Conservation (phyloP, 2,329 filamentous ascomycete genomes). For the Alternaria sp. region DNA sequence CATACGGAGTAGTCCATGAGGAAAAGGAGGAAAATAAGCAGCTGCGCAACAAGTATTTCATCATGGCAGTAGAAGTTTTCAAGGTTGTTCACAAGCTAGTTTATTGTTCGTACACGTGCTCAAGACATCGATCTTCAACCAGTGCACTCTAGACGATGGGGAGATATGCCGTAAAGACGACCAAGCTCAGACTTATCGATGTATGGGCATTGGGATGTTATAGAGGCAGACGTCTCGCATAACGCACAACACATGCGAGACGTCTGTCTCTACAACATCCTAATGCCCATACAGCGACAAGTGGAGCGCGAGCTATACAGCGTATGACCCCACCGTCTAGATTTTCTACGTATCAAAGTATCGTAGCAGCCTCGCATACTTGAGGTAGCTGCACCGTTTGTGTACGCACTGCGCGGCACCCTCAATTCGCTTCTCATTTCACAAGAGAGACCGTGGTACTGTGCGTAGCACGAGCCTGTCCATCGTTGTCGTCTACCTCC, state of each 20-base stretch:
- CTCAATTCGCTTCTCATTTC: neutral
- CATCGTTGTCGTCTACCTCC: neutral
- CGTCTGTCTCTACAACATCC: neutral
- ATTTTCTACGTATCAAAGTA: neutral
- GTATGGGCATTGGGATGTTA: neutral
- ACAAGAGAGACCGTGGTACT: neutral
- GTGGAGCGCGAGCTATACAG: neutral
- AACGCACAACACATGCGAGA: neutral
- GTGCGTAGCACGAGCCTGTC: neutral
- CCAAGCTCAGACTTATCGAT: neutral
- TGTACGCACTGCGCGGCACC: neutral
- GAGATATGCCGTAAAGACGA: neutral
- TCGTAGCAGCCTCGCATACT: neutral
- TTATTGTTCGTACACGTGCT: neutral
- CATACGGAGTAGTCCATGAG: neutral
- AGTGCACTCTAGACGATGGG: neutral
- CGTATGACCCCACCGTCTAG: neutral
- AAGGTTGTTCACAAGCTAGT: neutral
- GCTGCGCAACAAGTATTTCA: neutral
- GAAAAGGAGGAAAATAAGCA: neutral
- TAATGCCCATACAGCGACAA: neutral
- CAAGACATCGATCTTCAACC: neutral
- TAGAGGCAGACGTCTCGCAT: neutral
- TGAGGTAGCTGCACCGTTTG: neutral
- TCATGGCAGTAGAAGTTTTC: neutral